phyloP scores from a whole-genome alignment of 441 rosid species.

The Euphorbia schlechtendalii region DNA sequence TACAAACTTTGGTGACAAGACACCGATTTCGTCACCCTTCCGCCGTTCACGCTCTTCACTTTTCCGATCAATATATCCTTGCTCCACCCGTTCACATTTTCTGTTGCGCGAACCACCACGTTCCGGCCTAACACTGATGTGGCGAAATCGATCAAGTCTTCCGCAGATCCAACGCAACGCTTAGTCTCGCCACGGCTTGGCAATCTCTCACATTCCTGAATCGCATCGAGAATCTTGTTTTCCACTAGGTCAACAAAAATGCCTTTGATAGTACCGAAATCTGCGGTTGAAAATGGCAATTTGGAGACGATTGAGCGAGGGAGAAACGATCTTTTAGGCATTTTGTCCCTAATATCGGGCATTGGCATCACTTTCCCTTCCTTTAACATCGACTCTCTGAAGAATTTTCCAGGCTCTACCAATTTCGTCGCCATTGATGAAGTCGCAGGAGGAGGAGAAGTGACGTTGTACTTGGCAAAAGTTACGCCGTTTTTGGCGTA shows the following conservation, averaged over 20 bases:
- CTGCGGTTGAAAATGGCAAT: constrained; percentile 65
- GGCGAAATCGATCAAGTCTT: constrained; percentile 83
- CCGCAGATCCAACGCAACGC: constrained; percentile 79
- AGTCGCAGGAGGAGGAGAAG: constrained; percentile 1
- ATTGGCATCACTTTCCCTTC: no score
- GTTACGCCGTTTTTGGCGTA: constrained; percentile 38
- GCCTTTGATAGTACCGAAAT: not conserved
- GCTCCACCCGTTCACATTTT: no score
- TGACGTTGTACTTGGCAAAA: constrained; percentile 39
- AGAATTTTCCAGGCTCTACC: no score
- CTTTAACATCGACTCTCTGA: no score
- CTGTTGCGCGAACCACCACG: constrained; percentile 60
- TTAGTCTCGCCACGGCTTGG: constrained; percentile 97
- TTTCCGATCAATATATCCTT: no score
- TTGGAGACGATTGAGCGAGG: constrained; percentile 67
- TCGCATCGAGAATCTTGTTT: constrained; percentile 43
- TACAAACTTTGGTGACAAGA: constrained; percentile 83
- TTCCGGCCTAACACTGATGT: constrained; percentile 66
- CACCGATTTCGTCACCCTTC: no score
- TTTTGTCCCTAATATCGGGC: no score
- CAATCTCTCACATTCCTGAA: constrained; percentile 80
- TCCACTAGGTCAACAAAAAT: constrained; percentile 49
- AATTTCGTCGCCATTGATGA: no score
- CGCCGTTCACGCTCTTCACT: no score
- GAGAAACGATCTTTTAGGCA: constrained; percentile 92